These are phyloP conservation scores for Auriscalpium orientale DNA, from an alignment of 768 basidiomycete species.

Conservation along the genomic window DNA sequence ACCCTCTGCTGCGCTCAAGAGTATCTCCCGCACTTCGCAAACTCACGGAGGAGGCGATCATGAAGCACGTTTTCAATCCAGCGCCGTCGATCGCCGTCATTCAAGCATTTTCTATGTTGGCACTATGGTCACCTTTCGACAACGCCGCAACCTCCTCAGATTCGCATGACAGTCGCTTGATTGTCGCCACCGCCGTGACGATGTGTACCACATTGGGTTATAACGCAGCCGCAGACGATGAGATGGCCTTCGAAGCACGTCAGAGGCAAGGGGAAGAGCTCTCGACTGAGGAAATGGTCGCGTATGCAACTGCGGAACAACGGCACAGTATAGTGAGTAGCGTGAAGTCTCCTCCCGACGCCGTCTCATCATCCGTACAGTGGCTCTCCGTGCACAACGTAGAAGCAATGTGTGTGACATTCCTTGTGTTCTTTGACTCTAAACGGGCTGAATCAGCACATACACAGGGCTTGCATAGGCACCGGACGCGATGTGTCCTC, in stretches of 20 bases:
- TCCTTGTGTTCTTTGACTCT: not conserved
- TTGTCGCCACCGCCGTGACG: constrained; percentile 35
- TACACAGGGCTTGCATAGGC: constrained; percentile 12
- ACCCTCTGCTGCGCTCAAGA: constrained; percentile 25
- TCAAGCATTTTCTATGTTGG: constrained; percentile 33
- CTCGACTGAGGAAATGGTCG: not conserved
- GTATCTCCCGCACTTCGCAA: constrained; percentile 34
- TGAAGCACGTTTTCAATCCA: constrained; percentile 35
- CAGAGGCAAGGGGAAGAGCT: constrained; percentile 2
- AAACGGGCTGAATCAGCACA: not conserved
- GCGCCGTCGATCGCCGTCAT: constrained; percentile 35
- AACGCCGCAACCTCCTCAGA: constrained; percentile 14
- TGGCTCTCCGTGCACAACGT: constrained; percentile 13
- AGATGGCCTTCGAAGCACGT: constrained; percentile 5
- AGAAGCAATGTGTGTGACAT: constrained; percentile 9
- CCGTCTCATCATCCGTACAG: not conserved
- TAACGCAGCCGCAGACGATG: constrained; percentile 8
- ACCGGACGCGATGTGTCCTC: constrained; percentile 13
- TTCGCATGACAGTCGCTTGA: constrained; percentile 32
- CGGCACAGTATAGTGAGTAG: constrained; percentile 4
- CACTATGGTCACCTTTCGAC: constrained; percentile 37
- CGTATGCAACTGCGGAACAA: not conserved
- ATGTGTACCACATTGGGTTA: constrained; percentile 41
- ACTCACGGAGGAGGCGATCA: constrained; percentile 32
- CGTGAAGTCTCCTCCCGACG: not conserved